Base-by-base conservation (phyloP, 129 eudicot species). In the Escallonia rubra region DNA sequence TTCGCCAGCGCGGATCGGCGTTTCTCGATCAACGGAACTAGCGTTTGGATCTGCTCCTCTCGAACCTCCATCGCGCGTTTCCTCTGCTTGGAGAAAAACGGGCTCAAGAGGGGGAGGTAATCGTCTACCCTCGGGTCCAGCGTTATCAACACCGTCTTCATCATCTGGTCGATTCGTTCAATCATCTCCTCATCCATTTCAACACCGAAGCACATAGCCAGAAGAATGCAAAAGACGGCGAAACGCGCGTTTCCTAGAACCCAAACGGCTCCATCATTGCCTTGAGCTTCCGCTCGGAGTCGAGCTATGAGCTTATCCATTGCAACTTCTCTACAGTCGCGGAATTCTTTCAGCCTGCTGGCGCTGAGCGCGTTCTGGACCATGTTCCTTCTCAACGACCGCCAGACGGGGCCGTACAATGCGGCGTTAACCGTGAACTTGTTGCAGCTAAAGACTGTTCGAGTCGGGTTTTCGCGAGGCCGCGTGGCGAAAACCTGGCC, bases 391-490 rank as follows among this genome's bases (percentile, higher is more conserved):
- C 98, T n/a, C 72, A 92, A 62, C 13, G 98, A 89, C 56, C 96
- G 54, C 98, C 98, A 92, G 10, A 86, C 90, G 3, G 96, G 91
- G 15, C 98, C 98, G 23, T 92, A 80, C 12, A 73, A 14, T 3
- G 98, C 82, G 1, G 98, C 95, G 42, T 92, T 92, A 8, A 92
- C 98, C 0, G 98, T 86, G 48, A 89, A 89, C 71, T 89, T 92
- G 54, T 92, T 72, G 68, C 95, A 89, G 67, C 98, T 92, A 58
- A 92, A 92, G n/a, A 92, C 70, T 2, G 67, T 68, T 3, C 98
- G 78, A 10, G 98, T 92, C 55, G 98, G 95, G 16, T 89, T 86
- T 46, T 92, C 98, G 0, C 78, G 68, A 6, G 98, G 96, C 11
- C 98, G 74, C 64, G 74, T 77, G 0, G 98, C 91, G 51, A 89